Base-by-base conservation (phyloP, 495 filamentous ascomycete species). In the Bombardia bombarda region DNA sequence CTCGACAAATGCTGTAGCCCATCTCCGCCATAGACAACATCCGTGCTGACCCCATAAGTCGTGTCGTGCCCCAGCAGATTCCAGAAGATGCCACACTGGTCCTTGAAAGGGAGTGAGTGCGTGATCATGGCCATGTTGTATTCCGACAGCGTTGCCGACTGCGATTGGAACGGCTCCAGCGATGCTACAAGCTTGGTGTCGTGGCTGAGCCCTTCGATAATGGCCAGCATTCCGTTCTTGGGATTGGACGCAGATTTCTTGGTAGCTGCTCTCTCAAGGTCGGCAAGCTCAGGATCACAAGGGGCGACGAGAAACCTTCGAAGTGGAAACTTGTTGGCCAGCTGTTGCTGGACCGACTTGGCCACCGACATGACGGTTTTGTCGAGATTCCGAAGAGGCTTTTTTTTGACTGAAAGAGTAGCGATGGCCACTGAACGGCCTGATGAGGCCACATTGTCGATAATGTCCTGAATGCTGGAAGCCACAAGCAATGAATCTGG, bases 11-110 rank as follows among this genome's bases (percentile, higher is more conserved):
- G 38, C 17, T 10, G 7, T 7, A 50, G 20, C 8, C 6, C 3
- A 3, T 33, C 10, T 6, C 47, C 47, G 1, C 20, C 23, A 23
- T 46, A 46, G 4, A 28, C 30, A 17, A 33, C 18, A 0, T 16
- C 14, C 7, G 38, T 33, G 17, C 13, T 22, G 0, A 50, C 28
- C 13, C 38, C 42, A 13, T 9, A 20, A 3, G n/a, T 14, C 4
- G 16, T n/a, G 18, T 46, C 38, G 14, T 28, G 6, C 28, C 42
- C 46, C 7, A 42, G 18, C 19, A 51, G 45, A 21, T 58, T 55
- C 55, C 55, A 58, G 36, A 58, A 58, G 38, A 58, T 50, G 17
- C 28, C 33, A 16, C 51, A 45, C 34, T 40, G 43, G 4, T 48
- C 46, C 13, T 34, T 19, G 37, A 58, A 58, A 12, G 55, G 52